Base-by-base conservation (phyloP, 768 basidiomycete species). In the Naganishia kalamii region DNA sequence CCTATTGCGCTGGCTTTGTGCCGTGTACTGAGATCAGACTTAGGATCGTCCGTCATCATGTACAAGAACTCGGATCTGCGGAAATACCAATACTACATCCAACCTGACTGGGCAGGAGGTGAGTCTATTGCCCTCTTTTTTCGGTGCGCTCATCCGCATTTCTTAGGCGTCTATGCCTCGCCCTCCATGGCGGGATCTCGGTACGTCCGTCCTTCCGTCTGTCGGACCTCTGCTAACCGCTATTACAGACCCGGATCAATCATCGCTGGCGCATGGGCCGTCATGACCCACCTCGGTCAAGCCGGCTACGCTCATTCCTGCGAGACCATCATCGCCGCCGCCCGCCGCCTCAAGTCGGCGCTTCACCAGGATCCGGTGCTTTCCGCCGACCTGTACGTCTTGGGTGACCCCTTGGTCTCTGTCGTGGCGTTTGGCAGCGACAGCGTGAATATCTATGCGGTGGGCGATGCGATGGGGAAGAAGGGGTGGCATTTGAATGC, bases 241-340 rank as follows among this genome's bases (percentile, higher is more conserved):
- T 35, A 57, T 32, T 25, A 8, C 70, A 90, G 93, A 41, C 90
- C 93, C 0, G 96, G 94, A 6, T 86, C 92, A 0, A 80, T 97
- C 67, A 87, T 99, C 66, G 94, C 94, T 27, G 94, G 90, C 49
- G 87, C 92, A 30, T 99, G 92, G 92, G 94, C 94, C 7, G 91
- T 92, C 1, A 87, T 99, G 86, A 88, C 94, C 68, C 85, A 90
- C 75, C 87, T 97, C 81, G 94, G 94, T 30, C 82, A 86, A 66
- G 83, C 87, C 90, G 94, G 94, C 12, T 98, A 99, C 79, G 83
- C 89, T 25, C 81, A 84, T 60, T 92, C 93, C 0, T 97, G 94
- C 74, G 83, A 83, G 29, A 80, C 83, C 29, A 97, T 99, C 66
- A 89, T 98, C 59, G 80, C 81, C 29, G 85, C 86, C 35, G 82